A percentile compares a stretch with the other conserved stretches of the same genome.
These are phyloP conservation scores for Rauvolfia tetraphylla DNA, from an alignment of 257 asterid genomes.

Conservation along the genomic window DNA sequence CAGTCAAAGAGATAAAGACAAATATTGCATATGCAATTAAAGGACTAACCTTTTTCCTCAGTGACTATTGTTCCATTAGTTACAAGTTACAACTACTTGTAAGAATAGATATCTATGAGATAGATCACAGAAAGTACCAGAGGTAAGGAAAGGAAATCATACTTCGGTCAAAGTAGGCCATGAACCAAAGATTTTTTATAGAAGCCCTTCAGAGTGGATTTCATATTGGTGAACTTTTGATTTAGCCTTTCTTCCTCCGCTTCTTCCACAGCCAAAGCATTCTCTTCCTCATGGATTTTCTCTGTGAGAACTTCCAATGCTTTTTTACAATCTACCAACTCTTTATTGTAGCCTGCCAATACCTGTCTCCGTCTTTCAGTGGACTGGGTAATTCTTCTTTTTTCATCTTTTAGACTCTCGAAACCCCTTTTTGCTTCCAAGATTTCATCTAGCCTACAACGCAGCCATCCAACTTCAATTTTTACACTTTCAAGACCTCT, in stretches of 20 bases:
- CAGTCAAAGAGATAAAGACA: no score
- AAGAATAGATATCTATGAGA: neutral
- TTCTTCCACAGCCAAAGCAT: neutral
- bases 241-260: neutral
- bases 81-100: no score
- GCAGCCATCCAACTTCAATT: constrained; percentile 7
- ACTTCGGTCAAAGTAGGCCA: neutral
- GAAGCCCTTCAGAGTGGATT: neutral
- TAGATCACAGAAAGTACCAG: neutral
- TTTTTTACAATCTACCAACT: neutral
- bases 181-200: neutral
- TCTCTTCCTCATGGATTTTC: neutral
- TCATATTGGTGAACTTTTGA: neutral
- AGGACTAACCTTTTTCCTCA: no score
- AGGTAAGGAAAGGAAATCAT: neutral
- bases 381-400: neutral
- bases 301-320: neutral
- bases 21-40: no score
- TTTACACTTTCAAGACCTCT: constrained; percentile 11
- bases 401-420: neutral
- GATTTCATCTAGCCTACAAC: neutral
- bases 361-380: neutral
- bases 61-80: no score
- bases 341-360: neutral
- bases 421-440: neutral